Conservation (phyloP, 129 eudicot genomes). For the Tagetes erecta region DNA sequence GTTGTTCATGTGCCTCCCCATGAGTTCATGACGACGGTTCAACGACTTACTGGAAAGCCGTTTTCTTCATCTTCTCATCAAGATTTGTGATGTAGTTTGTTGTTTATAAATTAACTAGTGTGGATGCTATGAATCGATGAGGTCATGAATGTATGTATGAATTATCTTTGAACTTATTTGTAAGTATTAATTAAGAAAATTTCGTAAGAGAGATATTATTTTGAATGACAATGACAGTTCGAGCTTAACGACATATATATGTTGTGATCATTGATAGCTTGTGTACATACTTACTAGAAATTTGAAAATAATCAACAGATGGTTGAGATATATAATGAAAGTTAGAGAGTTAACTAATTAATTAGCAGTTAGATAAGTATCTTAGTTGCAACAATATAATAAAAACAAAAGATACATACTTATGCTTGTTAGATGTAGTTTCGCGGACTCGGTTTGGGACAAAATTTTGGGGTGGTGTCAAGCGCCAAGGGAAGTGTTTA, state of each 20-base stretch:
- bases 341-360: too few relatives aligned
- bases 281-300: not conserved
- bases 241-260: not conserved
- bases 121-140: not conserved
- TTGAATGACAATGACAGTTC: too few relatives aligned
- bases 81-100: not conserved
- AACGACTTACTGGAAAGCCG: constrained; percentile 39
- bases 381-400: too few relatives aligned
- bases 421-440: too few relatives aligned
- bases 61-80: constrained; percentile 30
- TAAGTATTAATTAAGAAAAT: not conserved
- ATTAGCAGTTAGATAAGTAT: too few relatives aligned
- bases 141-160: not conserved
- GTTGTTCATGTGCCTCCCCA: constrained; percentile 39
- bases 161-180: not conserved
- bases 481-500: too few relatives aligned
- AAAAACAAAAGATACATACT: too few relatives aligned
- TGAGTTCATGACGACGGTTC: constrained; percentile 44
- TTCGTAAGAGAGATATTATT: not conserved
- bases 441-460: too few relatives aligned
- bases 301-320: not conserved
- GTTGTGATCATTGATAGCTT: constrained; percentile 16
- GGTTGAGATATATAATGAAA: not conserved
- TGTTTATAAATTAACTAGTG: not conserved
- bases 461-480: too few relatives aligned